Base-by-base conservation (phyloP, 2,329 filamentous ascomycete species). In the Pestalotiopsis sp. region DNA sequence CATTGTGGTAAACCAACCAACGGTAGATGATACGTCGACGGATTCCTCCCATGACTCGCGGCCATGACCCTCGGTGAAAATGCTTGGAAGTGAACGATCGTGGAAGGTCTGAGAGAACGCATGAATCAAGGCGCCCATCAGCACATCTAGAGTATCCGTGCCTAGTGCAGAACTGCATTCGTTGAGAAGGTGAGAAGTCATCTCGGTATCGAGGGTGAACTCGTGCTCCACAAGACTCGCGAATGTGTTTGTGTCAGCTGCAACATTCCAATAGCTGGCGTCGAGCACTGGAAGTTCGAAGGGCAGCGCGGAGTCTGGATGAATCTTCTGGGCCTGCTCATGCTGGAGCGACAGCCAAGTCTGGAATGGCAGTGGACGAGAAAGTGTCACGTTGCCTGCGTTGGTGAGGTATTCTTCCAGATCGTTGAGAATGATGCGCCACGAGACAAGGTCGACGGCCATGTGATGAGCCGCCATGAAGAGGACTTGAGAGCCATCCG, bases 391-490 rank as follows among this genome's bases (percentile, higher is more conserved):
- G 25, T 69, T 72, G 4, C 67, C 70, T 4, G 0, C 70, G 66
- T 2, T 38, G 36, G 1, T 74, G 4, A 85, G 73, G 1, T 81
- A 70, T 4, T 77, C 75, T 66, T 85, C 83, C 0, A 86, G 73
- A 60, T 86, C 83, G 49, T 82, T 78, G 0, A 85, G 72, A 2
- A 85, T 75, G 57, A 83, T 78, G 14, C 81, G 77, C 84, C 84
- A 86, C 0, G 82, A 83, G 1, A 85, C 81, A 3, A 85, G 72
- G 65, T 85, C 83, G 14, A 85, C 77, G 1, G 80, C 77, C 0
- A 82, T 72, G 67, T 83, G 81, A n/a, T 82, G 80, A 1, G 75
- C 77, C 4, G 75, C 72, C 14, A 83, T 60, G 11, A 78, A 79
- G 0, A 81, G 59, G 1, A 74, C 57, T 36, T 78, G 78, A 6